Evolutionary conservation across 2,329 filamentous ascomycete genomes (phyloP), one percentile per base, ranked within the genome.

Genomic region (Claviceps arundinis): DNA sequence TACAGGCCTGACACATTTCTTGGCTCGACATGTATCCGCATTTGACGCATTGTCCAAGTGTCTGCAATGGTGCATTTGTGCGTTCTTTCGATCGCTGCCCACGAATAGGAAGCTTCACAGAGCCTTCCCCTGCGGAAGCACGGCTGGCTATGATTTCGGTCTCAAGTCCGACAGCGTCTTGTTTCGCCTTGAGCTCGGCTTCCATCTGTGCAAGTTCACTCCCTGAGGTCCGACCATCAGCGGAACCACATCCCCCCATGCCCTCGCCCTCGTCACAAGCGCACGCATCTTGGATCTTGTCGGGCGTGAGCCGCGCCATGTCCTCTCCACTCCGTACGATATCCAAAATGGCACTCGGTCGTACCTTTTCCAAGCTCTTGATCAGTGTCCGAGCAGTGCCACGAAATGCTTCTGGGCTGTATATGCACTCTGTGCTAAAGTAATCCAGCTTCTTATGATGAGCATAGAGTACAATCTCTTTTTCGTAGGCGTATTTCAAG

Each of bases 21-120:
- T 98, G 93, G 60, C 90, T 96, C 2, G 93, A 95, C 68, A 98
- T 86, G 65, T 97, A 98, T 14, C 93, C 93, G 60, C 93, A 98
- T 50, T 81, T 84, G 62, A 84, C 80, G 63, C 93, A 98, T 57
- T 82, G 84, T 1, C 91, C 88, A 59, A 96, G 77, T 14, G 83
- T 82, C 66, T 91, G 87, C 61, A 80, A 77, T n/a, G 76, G 69
- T 11, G 61, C 64, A 1, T 65, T 51, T 5, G 63, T 50, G 44
- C 58, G 57, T 55, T 62, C 61, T 57, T 59, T 65, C 53, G 57
- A 55, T 47, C 59, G 59, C 30, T 61, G 60, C 37, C 43, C 37
- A 40, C 63, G 65, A 9, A 70, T 60, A 1, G 65, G 61, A n/a
- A 73, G 63, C 40, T 64, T 62, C 30, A 70, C 64, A 7, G 59